Evolutionary conservation across 306 rosid species (phyloP).

Genomic region (Senna tora): DNA sequence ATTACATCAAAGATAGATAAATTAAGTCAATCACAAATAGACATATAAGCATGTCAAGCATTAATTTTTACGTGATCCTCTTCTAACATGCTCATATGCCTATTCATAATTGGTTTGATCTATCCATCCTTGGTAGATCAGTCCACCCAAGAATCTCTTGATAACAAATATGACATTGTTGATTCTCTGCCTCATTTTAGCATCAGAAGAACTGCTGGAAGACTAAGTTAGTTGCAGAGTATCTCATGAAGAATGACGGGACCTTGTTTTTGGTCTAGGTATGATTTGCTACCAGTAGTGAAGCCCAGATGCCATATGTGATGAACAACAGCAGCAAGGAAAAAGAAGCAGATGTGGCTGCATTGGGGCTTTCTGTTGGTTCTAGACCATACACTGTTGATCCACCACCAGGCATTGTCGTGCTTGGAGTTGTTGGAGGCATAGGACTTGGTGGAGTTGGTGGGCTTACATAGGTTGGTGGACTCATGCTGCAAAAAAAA

Average conservation of each 20-base stretch:
- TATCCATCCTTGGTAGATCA: background rate
- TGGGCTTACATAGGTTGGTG: conserved; percentile 42
- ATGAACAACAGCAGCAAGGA: conserved; percentile 46
- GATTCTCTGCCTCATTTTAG: conserved; percentile 46
- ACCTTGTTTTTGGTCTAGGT: conserved; percentile 45
- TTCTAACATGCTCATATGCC: background rate
- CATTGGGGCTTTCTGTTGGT: conserved; percentile 71
- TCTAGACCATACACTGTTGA: conserved; percentile 59
- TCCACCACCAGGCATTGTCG: conserved; percentile 57
- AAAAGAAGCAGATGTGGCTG: conserved; percentile 52
- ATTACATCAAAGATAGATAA: background rate
- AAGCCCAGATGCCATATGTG: conserved; percentile 52
- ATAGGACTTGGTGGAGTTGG: conserved; percentile 23
- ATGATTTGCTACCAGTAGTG: conserved; percentile 49
- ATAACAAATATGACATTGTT: conserved; percentile 24
- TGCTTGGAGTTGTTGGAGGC: conserved; percentile 47
- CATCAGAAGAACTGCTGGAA: conserved; percentile 53
- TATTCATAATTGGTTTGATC: background rate
- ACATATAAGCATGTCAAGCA: background rate
- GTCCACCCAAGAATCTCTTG: background rate
- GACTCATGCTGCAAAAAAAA: conserved; percentile 57
- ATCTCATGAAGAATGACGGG: conserved; percentile 46
- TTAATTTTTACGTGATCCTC: background rate
- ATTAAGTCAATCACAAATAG: background rate
- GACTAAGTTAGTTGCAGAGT: conserved; percentile 52